A percentile compares a stretch with the other conserved stretches of the same genome.
These are phyloP conservation scores for Clarireedia homoeocarpa DNA, from an alignment of 2,329 filamentous ascomycete genomes.

Conservation along the genomic window DNA sequence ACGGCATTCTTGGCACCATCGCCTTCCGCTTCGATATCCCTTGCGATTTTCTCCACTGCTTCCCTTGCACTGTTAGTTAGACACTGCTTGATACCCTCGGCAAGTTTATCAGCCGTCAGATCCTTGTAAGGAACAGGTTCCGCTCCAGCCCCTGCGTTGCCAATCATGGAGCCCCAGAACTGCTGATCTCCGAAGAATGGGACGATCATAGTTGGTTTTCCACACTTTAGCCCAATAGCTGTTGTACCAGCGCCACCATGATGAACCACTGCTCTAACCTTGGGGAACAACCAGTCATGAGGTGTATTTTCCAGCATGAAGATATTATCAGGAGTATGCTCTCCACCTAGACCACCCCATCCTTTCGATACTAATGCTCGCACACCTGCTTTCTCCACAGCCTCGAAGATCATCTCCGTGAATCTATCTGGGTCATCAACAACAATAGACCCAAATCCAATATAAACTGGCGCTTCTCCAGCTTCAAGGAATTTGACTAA, in stretches of 20 bases:
- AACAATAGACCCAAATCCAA: conserved; percentile 70
- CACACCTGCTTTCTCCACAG: conserved; percentile 56
- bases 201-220: conserved; percentile 65
- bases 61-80: conserved; percentile 51
- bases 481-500: conserved; percentile 48
- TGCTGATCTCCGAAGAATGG: conserved; percentile 75
- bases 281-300: conserved; percentile 70
- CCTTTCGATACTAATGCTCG: conserved; percentile 67
- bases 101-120: conserved; percentile 54
- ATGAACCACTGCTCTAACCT: conserved; percentile 58
- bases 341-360: conserved; percentile 63
- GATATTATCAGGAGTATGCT: conserved; percentile 52
- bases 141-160: conserved; percentile 55
- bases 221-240: conserved; percentile 64
- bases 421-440: conserved; percentile 64
- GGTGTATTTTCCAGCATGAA: conserved; percentile 68
- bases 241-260: conserved; percentile 75
- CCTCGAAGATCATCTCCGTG: conserved; percentile 64
- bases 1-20: conserved; percentile 66
- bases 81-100: conserved; percentile 63
- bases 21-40: conserved; percentile 51
- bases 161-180: conserved; percentile 69
- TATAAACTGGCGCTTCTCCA: conserved; percentile 58
- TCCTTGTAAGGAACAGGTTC: conserved; percentile 61
- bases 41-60: conserved; percentile 52